Evolutionary conservation across 345 rosid genomes (phyloP).

Genomic region (Viola odorata): DNA sequence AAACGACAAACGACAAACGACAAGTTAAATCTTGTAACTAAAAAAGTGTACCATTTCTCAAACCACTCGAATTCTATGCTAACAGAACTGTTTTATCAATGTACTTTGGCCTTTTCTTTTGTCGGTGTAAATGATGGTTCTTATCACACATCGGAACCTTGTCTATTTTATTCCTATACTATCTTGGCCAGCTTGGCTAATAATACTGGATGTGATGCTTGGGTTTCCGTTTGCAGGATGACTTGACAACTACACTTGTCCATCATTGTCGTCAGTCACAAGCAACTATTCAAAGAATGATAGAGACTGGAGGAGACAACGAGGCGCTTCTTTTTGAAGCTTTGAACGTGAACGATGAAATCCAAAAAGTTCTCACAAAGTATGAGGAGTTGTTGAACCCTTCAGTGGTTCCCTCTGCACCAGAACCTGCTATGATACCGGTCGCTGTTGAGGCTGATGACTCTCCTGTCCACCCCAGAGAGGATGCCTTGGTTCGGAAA

Average conservation of each 20-base stretch:
- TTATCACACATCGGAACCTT: not conserved
- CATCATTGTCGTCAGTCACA: conserved; percentile 75
- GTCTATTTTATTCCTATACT: too few species aligned
- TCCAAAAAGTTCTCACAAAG: conserved; percentile 69
- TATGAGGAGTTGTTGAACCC: conserved; percentile 68
- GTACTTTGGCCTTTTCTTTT: too few species aligned
- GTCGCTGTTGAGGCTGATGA: conserved; percentile 81
- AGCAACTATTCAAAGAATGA: conserved; percentile 56
- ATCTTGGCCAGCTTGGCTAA: too few species aligned
- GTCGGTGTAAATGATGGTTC: not conserved
- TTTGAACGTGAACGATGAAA: conserved; percentile 84
- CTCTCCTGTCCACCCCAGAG: conserved; percentile 44
- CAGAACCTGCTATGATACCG: conserved; percentile 87
- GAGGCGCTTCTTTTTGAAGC: conserved; percentile 91
- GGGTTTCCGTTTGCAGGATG: conserved; percentile 51
- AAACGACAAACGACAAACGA: too few species aligned
- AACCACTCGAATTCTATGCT: too few species aligned
- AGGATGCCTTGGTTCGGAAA: conserved; percentile 70
- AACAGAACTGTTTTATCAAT: too few species aligned
- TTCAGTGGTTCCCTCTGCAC: conserved; percentile 30
- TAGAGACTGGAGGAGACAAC: conserved; percentile 72
- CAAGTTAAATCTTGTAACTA: too few species aligned
- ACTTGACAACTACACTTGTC: conserved; percentile 59
- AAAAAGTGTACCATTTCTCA: too few species aligned
- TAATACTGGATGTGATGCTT: not conserved